Conservation (phyloP, 306 rosid species). For the Glycyrrhiza uralensis region DNA sequence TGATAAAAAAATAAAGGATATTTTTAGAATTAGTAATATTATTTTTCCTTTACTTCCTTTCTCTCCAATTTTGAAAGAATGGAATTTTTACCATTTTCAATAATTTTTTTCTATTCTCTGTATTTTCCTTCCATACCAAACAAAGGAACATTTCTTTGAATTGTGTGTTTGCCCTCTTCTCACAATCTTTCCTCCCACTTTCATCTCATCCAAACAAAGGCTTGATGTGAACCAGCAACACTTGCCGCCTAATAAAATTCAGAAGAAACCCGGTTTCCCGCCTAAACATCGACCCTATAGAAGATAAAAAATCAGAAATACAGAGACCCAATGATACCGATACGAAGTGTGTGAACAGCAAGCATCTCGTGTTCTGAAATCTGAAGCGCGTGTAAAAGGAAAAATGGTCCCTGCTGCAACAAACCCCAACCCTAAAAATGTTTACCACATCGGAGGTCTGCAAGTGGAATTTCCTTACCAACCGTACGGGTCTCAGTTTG, state of each 20-base stretch:
- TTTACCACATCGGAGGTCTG: constrained; percentile 76
- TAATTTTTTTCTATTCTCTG: no score
- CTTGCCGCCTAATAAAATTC: neutral
- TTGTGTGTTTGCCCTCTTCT: no score
- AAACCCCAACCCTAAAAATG: constrained; percentile 53
- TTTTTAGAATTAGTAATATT: no score
- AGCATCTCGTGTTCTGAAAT: neutral
- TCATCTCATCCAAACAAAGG: no score
- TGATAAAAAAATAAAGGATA: no score
- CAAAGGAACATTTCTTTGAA: no score
- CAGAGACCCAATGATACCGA: neutral
- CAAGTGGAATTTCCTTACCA: constrained; percentile 82
- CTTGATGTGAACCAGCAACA: neutral
- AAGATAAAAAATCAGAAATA: neutral
- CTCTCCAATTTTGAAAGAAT: no score
- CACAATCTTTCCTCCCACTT: no score
- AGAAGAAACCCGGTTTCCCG: constrained; percentile 28
- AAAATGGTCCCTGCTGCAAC: constrained; percentile 48
- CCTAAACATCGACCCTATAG: constrained; percentile 5
- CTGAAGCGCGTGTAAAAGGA: neutral
- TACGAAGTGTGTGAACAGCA: neutral
- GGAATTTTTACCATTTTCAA: no score
- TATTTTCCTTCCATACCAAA: no score
- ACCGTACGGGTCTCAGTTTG: constrained; percentile 90
- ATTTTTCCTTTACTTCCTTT: no score